Evolutionary conservation across 2,329 filamentous ascomycete genomes (phyloP).

Genomic region (Venturia pyrina): DNA sequence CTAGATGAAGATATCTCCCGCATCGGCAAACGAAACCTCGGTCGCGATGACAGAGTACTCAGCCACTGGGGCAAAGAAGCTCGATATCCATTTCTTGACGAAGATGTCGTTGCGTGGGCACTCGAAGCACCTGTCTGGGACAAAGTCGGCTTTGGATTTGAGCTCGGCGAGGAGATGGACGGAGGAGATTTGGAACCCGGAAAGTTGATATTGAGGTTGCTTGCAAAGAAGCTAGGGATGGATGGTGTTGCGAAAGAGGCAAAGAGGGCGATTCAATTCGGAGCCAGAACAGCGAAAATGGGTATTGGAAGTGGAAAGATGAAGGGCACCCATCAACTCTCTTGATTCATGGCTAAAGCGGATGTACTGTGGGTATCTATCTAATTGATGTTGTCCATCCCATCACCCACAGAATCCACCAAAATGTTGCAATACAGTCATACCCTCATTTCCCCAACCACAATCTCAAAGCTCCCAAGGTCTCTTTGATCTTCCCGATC

Average conservation of each 20-base stretch:
- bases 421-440: no score
- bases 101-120: conserved; percentile 73
- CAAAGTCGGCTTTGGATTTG: conserved; percentile 71
- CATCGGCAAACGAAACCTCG: conserved; percentile 87
- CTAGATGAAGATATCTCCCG: conserved; percentile 75
- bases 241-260: conserved; percentile 66
- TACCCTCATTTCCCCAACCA: no score
- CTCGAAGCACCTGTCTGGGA: conserved; percentile 64
- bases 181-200: conserved; percentile 54
- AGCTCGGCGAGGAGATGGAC: conserved; percentile 16
- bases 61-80: conserved; percentile 83
- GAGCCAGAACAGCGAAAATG: conserved; percentile 37
- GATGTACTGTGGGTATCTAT: no score
- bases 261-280: conserved; percentile 61
- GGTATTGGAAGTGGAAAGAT: conserved; percentile 31
- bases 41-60: conserved; percentile 85
- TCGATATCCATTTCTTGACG: conserved; percentile 84
- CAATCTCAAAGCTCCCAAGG: no score
- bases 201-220: conserved; percentile 69
- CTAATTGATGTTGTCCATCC: no score
- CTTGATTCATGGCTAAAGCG: not conserved
- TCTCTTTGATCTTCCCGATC: no score
- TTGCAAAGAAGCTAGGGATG: conserved; percentile 69
- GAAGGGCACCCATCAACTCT: conserved; percentile 36
- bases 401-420: no score